Evolutionary conservation across 208 protist species (phyloP).

Genomic region (Leptomonas pyrrhocoris): DNA sequence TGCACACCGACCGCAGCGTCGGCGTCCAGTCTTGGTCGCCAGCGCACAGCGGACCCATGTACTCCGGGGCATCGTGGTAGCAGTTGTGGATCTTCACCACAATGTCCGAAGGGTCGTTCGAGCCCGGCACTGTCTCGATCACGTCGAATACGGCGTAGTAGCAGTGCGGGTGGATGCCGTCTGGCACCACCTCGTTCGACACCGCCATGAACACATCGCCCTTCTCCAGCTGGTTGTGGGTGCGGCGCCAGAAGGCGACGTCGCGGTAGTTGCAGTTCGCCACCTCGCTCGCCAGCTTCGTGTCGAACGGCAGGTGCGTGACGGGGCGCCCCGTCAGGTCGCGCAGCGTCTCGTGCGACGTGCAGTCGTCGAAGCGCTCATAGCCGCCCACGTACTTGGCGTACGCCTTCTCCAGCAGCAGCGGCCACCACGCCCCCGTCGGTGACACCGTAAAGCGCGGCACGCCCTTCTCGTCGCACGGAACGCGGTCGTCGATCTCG

Average conservation of each 20-base stretch:
- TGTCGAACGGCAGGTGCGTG: constrained; percentile 76
- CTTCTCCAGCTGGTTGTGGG: constrained; percentile 51
- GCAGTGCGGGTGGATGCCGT: constrained; percentile 75
- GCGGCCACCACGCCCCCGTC: constrained; percentile 73
- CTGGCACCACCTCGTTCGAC: constrained; percentile 48
- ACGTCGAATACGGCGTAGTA: constrained; percentile 79
- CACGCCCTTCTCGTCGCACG: constrained; percentile 60
- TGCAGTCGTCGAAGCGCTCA: constrained; percentile 80
- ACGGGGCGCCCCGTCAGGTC: constrained; percentile 86
- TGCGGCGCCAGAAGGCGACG: constrained; percentile 69
- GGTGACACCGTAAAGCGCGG: constrained; percentile 78
- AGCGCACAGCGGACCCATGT: constrained; percentile 53
- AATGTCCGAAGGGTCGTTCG: constrained; percentile 57
- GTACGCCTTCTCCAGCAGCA: constrained; percentile 92
- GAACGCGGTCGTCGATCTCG: constrained; percentile 81
- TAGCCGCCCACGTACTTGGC: constrained; percentile 90
- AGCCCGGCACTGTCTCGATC: constrained; percentile 42
- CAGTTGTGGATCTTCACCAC: constrained; percentile 81
- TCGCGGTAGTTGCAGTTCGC: constrained; percentile 55
- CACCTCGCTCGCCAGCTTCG: constrained; percentile 67
- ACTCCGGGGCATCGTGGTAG: constrained; percentile 63
- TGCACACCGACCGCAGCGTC: constrained; percentile 46
- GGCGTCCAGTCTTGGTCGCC: constrained; percentile 57
- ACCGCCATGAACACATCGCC: constrained; percentile 79
- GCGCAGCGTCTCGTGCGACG: constrained; percentile 79